Conservation (phyloP, 2,329 filamentous ascomycete genomes). For the Hymenoscyphus infarciens region DNA sequence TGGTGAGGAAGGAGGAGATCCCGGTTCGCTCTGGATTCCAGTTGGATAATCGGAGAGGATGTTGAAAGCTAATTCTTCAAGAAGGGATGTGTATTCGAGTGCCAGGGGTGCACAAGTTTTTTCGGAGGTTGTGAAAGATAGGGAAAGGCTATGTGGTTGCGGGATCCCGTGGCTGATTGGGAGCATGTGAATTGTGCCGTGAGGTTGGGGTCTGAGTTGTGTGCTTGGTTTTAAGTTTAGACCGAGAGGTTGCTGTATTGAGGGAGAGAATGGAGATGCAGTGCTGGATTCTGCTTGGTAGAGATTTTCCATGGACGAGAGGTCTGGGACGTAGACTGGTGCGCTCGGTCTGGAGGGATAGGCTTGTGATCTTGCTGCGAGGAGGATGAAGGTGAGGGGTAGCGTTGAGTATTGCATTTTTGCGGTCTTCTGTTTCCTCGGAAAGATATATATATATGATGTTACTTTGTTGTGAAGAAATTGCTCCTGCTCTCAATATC, state of each 20-base stretch:
- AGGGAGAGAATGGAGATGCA: neutral
- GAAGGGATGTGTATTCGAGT: neutral
- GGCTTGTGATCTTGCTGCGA: neutral
- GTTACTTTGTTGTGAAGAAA: neutral
- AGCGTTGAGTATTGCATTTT: neutral
- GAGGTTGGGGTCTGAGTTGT: neutral
- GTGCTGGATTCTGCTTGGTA: neutral
- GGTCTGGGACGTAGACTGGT: neutral
- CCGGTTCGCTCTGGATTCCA: neutral
- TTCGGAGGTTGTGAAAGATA: neutral
- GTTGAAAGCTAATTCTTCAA: neutral
- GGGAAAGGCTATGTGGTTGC: neutral
- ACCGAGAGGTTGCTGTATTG: neutral
- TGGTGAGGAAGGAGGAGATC: neutral
- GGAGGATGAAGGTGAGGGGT: neutral
- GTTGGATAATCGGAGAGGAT: neutral
- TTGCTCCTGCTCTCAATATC: neutral
- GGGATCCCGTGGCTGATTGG: neutral
- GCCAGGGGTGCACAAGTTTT: neutral
- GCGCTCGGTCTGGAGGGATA: neutral
- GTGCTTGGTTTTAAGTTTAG: neutral
- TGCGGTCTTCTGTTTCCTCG: neutral
- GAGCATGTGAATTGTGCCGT: slow-evolving; percentile 1
- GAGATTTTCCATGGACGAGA: neutral
- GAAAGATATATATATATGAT: neutral